Evolutionary conservation across 139 green algal genomes (phyloP).

Genomic region (Chlorella sp.): DNA sequence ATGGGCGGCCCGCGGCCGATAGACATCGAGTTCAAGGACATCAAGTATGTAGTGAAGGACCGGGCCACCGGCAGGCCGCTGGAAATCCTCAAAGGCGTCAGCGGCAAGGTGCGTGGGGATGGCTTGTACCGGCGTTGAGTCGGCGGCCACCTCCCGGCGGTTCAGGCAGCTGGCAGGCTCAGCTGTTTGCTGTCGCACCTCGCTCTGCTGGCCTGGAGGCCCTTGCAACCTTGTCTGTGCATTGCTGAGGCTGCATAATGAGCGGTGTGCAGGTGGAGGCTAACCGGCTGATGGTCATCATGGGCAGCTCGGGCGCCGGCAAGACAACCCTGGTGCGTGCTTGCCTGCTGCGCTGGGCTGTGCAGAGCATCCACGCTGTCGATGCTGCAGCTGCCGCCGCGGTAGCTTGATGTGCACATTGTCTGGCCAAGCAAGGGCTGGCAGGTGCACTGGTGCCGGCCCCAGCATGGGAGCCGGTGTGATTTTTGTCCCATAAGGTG

Average conservation of each 20-base stretch:
- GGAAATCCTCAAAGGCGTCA: slow-evolving; percentile 55
- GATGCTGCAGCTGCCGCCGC: not conserved
- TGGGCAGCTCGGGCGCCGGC: slow-evolving; percentile 71
- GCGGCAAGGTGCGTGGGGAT: slow-evolving; percentile 13
- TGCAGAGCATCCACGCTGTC: not conserved
- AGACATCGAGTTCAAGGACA: slow-evolving; percentile 12
- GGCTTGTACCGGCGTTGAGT: not conserved
- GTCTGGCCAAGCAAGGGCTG: too few relatives aligned
- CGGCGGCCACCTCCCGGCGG: not conserved
- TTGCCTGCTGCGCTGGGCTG: not conserved
- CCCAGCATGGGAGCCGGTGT: too few relatives aligned
- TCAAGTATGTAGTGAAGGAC: slow-evolving; percentile 31
- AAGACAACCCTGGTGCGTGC: slow-evolving; percentile 73
- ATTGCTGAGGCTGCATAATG: too few relatives aligned
- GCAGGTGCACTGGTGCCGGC: too few relatives aligned
- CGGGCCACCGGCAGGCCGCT: not conserved
- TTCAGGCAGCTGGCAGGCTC: not conserved
- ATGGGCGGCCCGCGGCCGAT: too few relatives aligned
- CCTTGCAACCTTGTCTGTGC: too few relatives aligned
- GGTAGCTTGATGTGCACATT: not conserved
- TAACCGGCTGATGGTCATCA: slow-evolving; percentile 57
- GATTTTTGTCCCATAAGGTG: too few relatives aligned
- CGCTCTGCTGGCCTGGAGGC: too few relatives aligned
- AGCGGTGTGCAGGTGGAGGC: slow-evolving; percentile 32
- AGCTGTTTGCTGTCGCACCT: too few relatives aligned